Conservation (phyloP, 306 rosid genomes). For the Delonix regia region DNA sequence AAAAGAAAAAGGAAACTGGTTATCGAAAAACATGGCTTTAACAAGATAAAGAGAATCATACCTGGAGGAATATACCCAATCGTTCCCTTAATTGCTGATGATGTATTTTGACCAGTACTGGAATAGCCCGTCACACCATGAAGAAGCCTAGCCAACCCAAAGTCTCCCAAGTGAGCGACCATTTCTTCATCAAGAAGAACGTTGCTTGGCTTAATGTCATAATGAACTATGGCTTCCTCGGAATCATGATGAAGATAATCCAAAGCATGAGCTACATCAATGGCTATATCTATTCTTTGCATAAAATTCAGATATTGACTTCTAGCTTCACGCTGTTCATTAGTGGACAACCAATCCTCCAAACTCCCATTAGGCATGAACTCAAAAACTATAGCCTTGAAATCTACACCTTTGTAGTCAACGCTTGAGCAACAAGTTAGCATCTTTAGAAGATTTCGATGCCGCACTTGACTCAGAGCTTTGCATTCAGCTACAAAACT, state of each 20-base stretch:
- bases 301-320: slow-evolving; percentile 5
- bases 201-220: slow-evolving; percentile 58
- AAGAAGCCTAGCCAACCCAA: slow-evolving; percentile 53
- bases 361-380: slow-evolving; percentile 50
- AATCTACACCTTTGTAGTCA: slow-evolving; percentile 36
- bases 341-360: slow-evolving; percentile 36
- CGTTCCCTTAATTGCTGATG: slow-evolving; percentile 38
- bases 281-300: slow-evolving; percentile 38
- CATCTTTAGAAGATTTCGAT: slow-evolving; percentile 39
- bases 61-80: slow-evolving; percentile 49
- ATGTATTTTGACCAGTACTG: slow-evolving; percentile 14
- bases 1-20: not conserved
- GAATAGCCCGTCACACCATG: not conserved
- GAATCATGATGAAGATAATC: slow-evolving; percentile 59
- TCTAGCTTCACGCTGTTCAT: not conserved
- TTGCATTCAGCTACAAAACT: slow-evolving; percentile 47
- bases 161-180: slow-evolving; percentile 50
- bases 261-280: slow-evolving; percentile 50
- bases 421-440: slow-evolving; percentile 41
- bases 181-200: slow-evolving; percentile 45
- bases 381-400: slow-evolving; percentile 44
- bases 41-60: not conserved
- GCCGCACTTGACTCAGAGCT: slow-evolving; percentile 30
- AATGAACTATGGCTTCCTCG: slow-evolving; percentile 42
- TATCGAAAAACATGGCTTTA: not conserved